phyloP scores from a whole-genome alignment of 805 yeast genomes.

The Wickerhamomyces queroliae region DNA sequence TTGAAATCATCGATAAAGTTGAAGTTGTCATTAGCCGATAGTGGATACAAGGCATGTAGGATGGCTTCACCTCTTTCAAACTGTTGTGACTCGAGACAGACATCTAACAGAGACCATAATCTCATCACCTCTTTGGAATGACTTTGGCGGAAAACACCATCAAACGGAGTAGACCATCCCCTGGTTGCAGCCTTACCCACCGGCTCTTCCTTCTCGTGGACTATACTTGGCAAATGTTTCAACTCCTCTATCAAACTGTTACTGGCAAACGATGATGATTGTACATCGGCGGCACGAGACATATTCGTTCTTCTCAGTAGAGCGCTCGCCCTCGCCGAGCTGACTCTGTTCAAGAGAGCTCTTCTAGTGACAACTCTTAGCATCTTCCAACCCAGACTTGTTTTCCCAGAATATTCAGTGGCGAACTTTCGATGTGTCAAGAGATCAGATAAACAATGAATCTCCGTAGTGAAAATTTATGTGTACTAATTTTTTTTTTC shows the following conservation, averaged over 20 bases:
- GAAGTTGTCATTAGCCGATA: slow-evolving; percentile 32
- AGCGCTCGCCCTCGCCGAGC: neutral
- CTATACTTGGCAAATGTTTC: slow-evolving; percentile 4
- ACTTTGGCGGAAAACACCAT: slow-evolving; percentile 16
- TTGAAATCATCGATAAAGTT: slow-evolving; percentile 64
- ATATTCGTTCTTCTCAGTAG: neutral
- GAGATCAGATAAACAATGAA: no score
- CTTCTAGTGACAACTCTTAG: neutral
- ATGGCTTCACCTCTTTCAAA: slow-evolving; percentile 66
- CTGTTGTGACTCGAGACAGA: slow-evolving; percentile 62
- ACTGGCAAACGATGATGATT: neutral
- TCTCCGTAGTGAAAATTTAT: no score
- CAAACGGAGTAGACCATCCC: slow-evolving; percentile 13
- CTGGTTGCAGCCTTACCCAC: slow-evolving; percentile 8
- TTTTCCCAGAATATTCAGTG: no score
- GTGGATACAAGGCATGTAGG: slow-evolving; percentile 52
- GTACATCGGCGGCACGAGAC: neutral
- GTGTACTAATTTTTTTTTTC: no score
- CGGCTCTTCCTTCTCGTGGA: neutral
- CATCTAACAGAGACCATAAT: slow-evolving; percentile 74
- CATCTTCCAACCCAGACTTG: no score
- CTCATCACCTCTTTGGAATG: slow-evolving; percentile 53
- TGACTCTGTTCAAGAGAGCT: neutral
- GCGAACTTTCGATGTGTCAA: neutral
- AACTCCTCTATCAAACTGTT: slow-evolving; percentile 10